Evolutionary conservation across 495 filamentous ascomycete species (phyloP).

Genomic region (Usnea hakonensis): DNA sequence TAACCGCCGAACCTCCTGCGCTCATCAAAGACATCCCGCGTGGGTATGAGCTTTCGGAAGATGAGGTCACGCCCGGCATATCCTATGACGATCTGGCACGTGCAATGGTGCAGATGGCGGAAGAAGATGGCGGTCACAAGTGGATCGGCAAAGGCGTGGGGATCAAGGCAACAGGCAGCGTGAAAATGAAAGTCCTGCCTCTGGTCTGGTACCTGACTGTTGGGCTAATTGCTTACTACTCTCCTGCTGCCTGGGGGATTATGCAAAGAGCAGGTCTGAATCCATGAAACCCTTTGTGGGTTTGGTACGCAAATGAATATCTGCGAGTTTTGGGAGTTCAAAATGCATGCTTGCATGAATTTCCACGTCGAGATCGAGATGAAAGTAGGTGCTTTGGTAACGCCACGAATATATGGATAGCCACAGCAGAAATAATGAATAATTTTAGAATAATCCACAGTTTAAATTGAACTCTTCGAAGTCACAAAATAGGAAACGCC

Average conservation of each 20-base stretch:
- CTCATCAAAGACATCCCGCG: neutral
- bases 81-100: slow-evolving; percentile 11
- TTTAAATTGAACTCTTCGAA: too few species aligned
- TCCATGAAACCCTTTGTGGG: neutral
- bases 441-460: neutral
- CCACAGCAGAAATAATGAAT: neutral
- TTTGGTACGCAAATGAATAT: neutral
- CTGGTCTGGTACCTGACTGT: neutral
- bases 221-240: neutral
- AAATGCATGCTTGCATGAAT: neutral
- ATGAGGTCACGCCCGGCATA: neutral
- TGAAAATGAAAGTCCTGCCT: neutral
- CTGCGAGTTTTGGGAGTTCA: neutral
- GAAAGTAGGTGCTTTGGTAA: neutral
- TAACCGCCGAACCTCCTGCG: slow-evolving; percentile 5
- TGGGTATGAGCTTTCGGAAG: neutral
- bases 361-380: neutral
- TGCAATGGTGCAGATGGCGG: slow-evolving; percentile 11
- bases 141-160: slow-evolving; percentile 10
- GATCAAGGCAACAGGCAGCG: neutral
- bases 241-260: neutral
- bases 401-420: too few species aligned
- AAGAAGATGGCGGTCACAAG: slow-evolving; percentile 7
- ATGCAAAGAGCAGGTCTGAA: neutral
- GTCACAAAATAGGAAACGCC: too few species aligned